Percentiles rank a stretch among this genome's conserved stretches.
Evolutionary conservation across 2,329 filamentous ascomycete species (phyloP).

Genomic region (Neospermospora avenae): DNA sequence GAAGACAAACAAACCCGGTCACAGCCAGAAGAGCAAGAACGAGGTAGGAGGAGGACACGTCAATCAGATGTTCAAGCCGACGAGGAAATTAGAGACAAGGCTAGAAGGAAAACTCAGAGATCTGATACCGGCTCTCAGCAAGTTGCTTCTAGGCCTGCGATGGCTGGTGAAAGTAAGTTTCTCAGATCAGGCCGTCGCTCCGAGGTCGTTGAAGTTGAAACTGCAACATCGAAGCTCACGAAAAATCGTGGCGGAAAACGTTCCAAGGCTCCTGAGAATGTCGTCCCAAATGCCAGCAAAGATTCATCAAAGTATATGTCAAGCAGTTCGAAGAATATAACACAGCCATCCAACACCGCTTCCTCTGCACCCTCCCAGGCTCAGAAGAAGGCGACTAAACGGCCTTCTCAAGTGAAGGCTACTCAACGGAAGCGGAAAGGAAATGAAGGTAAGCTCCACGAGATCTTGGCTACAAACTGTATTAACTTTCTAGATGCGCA

Average conservation of each 20-base stretch:
- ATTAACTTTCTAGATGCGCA: constrained; percentile 7
- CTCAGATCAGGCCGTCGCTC: constrained; percentile 6
- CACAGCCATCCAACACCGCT: neutral
- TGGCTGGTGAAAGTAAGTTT: neutral
- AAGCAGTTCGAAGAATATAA: constrained; percentile 5
- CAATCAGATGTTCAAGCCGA: constrained; percentile 8
- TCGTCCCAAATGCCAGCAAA: neutral
- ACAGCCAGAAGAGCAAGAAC: constrained; percentile 2
- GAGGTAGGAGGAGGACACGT: constrained; percentile 10
- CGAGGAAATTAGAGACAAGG: neutral
- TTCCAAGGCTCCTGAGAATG: neutral
- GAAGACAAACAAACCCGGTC: neutral
- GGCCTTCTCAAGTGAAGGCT: constrained; percentile 3
- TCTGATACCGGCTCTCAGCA: neutral
- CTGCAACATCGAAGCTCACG: constrained; percentile 25
- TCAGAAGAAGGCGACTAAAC: constrained; percentile 7
- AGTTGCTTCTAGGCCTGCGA: neutral
- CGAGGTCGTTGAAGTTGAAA: constrained; percentile 18
- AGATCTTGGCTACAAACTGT: neutral
- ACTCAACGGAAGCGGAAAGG: constrained; percentile 14
- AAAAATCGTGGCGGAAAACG: constrained; percentile 9
- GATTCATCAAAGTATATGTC: neutral
- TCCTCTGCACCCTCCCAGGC: constrained; percentile 1
- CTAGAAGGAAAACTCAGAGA: neutral
- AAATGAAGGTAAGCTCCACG: constrained; percentile 10